Conservation (phyloP, 73 alveolate genomes). For the Blepharisma japonicum region DNA sequence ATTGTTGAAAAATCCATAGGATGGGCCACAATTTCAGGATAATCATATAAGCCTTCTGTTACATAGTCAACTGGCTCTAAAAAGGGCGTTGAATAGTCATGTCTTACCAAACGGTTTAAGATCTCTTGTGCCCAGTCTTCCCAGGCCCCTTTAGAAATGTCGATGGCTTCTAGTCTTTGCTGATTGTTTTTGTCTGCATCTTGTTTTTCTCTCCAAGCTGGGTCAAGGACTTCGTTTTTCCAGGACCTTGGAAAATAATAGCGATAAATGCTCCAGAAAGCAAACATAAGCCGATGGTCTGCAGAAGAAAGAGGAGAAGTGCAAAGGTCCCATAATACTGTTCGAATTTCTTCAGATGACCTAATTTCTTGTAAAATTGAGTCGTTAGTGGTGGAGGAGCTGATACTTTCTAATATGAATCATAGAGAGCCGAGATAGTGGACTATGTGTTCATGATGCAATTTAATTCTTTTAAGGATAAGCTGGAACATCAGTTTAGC, state of each 20-base stretch:
- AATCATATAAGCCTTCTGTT: conserved; percentile 34
- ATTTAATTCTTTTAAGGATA: not conserved
- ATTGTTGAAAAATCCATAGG: conserved; percentile 55
- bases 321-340: conserved; percentile 13
- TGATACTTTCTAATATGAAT: not conserved
- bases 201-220: conserved; percentile 28
- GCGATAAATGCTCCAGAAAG: not conserved
- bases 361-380: not conserved
- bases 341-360: not conserved
- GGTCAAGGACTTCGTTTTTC: conserved; percentile 4
- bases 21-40: conserved; percentile 36
- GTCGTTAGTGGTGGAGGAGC: not conserved
- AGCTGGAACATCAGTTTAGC: not conserved
- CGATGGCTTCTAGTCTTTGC: conserved; percentile 46
- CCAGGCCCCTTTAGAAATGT: conserved; percentile 38
- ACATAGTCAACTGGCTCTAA: conserved; percentile 50
- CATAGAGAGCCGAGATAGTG: not conserved
- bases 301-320: not conserved
- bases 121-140: conserved; percentile 44
- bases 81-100: conserved; percentile 56
- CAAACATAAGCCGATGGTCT: not conserved
- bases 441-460: not conserved
- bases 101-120: conserved; percentile 41
- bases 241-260: conserved; percentile 7
- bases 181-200: conserved; percentile 38